Evolutionary conservation across 345 rosid genomes (phyloP), one percentile per base, ranked within the genome.

Genomic region (Kernera saxatilis): DNA sequence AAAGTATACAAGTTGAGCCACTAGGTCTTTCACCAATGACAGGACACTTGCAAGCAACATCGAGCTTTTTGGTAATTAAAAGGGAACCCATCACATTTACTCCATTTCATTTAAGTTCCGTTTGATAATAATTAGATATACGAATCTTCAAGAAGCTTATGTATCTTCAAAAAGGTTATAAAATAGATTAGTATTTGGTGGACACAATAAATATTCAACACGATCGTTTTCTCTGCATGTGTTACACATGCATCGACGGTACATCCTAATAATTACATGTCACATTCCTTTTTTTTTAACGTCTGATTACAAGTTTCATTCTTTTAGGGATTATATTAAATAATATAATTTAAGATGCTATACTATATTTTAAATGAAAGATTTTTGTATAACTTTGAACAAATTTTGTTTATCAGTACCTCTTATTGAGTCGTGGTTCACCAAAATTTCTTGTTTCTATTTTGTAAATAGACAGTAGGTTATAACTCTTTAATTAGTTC

Each of bases 1-100:
- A 13, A 55, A 21, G n/a, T 29, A 54, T 43, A 56, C 44, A 57
- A 57, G 73, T 70, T 48, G 59, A 58, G 39, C 48, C 67, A 70
- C 50, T 58, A 36, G 64, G 23, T 46, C 58, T 36, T 36, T 67
- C 48, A 57, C 66, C 56, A 58, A 25, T 13, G 58, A 48, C 40
- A 58, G 21, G 67, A 59, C 50, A 48, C 15, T 48, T 58, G n/a
- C 48, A 35, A 57, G 18, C 32, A 32, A 19, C 25, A 40, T 67
- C 27, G 30, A 39, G 40, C 5, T 27, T 12, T 67, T 52, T 13
- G 43, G 33, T 55, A 17, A 39, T 53, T 56, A 22, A 17, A 57
- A 57, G 49, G 11, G 37, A 35, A 21, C 37, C 29, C 4, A 45
- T 33, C 73, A 57, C 66, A 57, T 69, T 46, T 46, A 57, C 27